These are phyloP conservation scores for Pseudozyma tsukubaensis DNA, from an alignment of 1,284 basidiomycete genomes.

Conservation along the genomic window DNA sequence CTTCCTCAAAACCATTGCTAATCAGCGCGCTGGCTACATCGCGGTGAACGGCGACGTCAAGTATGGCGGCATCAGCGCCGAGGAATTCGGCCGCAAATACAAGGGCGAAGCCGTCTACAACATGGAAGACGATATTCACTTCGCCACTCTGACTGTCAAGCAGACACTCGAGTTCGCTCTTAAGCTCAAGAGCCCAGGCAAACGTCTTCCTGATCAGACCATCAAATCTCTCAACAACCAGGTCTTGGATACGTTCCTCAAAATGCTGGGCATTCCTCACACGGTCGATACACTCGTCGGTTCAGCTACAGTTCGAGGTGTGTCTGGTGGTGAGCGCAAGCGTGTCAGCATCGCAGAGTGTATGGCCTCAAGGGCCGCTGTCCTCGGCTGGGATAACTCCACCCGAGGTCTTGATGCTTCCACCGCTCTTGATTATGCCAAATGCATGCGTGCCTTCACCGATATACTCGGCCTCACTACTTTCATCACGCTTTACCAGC, in stretches of 20 bases:
- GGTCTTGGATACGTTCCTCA: conserved; percentile 64
- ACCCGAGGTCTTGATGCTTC: conserved; percentile 61
- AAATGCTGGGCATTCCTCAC: conserved; percentile 55
- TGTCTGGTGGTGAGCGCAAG: conserved; percentile 66
- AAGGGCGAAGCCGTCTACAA: conserved; percentile 56
- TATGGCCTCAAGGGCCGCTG: conserved; percentile 45
- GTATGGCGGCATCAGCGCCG: conserved; percentile 71
- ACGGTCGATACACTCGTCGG: conserved; percentile 58
- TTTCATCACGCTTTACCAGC: conserved; percentile 61
- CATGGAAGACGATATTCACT: conserved; percentile 57
- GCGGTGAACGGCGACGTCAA: conserved; percentile 62
- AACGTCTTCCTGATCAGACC: conserved; percentile 55
- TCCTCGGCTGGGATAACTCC: conserved; percentile 59
- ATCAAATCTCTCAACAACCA: conserved; percentile 42
- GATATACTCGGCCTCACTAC: conserved; percentile 60
- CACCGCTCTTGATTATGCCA: conserved; percentile 60
- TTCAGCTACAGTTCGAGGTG: conserved; percentile 69
- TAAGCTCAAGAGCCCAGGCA: conserved; percentile 47
- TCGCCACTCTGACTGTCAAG: conserved; percentile 55
- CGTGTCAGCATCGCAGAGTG: conserved; percentile 65
- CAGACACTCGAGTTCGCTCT: conserved; percentile 58
- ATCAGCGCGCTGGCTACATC: conserved; percentile 70
- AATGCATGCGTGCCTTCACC: conserved; percentile 55
- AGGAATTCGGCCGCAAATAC: conserved; percentile 71
- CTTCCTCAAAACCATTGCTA: conserved; percentile 73